Base-by-base conservation (phyloP, 2,329 filamentous ascomycete genomes). In the Alternaria incomplexa region DNA sequence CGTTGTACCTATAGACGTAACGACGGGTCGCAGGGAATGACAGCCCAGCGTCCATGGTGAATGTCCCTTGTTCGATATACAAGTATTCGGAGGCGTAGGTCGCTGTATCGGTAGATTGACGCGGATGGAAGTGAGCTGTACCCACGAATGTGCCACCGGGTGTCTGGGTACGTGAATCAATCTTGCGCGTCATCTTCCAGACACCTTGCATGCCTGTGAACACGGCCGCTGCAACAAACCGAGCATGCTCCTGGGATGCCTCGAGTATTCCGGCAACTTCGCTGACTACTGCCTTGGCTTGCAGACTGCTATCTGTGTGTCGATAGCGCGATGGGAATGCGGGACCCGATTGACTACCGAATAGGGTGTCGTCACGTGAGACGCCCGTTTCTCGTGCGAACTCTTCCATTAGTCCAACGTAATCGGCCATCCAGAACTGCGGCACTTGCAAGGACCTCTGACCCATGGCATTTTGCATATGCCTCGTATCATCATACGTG, bases 351-450 rank as follows among this genome's bases (percentile, higher is more conserved):
- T 62, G 88, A 80, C 74, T 69, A 1, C 72, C 71, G 15, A 79
- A 77, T 0, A 79, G n/a, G 67, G 74, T 15, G 67, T 85, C 28
- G 73, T 77, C 72, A 4, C 84, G 81, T 13, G 67, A 36, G 9
- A 93, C 82, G 0, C 81, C 83, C 3, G 93, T 81, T 0, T 88
- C 86, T 3, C 84, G 77, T 12, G 89, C 83, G 62, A 94, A 88
- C 12, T 91, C 87, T 67, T 93, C 89, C 84, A 95, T 90, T 12
- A 95, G 80, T 64, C 89, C 94, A 8, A 88, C 79, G 76, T 94
- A 95, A 77, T 96, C 93, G 10, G 89, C 90, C 90, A 95, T 94
- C 40, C 92, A 93, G 69, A 93, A 96, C 70, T 96, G 93, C 2
- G 85, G 64, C 77, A 90, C 68, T 82, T 85, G 10, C 79, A 83